phyloP scores from a whole-genome alignment of 1,284 basidiomycete genomes.

The Thelephora terrestris region DNA sequence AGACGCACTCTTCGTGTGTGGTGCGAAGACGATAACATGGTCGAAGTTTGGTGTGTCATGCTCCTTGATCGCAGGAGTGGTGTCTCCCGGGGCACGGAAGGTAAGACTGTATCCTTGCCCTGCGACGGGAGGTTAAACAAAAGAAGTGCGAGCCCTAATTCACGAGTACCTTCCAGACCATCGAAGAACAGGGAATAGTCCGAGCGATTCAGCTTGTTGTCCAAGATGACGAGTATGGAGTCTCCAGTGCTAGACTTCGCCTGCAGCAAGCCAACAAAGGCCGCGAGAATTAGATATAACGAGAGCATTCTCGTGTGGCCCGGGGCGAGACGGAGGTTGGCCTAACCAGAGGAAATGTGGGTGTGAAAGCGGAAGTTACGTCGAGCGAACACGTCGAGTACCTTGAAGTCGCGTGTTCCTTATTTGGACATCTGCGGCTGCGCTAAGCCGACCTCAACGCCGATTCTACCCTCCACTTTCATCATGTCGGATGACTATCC shows the following conservation, averaged over 20 bases:
- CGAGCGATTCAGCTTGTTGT: slow-evolving; percentile 50
- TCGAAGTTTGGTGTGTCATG: slow-evolving; percentile 69
- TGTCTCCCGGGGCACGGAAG: slow-evolving; percentile 71
- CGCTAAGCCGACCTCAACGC: not conserved
- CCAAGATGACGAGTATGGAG: slow-evolving; percentile 77
- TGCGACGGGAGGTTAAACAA: slow-evolving; percentile 19
- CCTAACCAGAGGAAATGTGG: too few species aligned
- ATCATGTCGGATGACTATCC: slow-evolving; percentile 70
- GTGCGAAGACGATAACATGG: slow-evolving; percentile 78
- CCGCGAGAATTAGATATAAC: not conserved
- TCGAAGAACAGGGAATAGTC: slow-evolving; percentile 78
- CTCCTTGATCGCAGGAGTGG: slow-evolving; percentile 52
- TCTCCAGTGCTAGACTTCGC: slow-evolving; percentile 79
- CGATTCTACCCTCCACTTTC: not conserved
- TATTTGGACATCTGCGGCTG: too few species aligned
- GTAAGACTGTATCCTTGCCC: slow-evolving; percentile 75
- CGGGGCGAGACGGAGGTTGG: too few species aligned
- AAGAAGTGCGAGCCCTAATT: slow-evolving; percentile 7
- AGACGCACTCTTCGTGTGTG: slow-evolving; percentile 68
- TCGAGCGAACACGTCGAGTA: not conserved
- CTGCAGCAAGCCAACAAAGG: not conserved
- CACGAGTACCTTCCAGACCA: slow-evolving; percentile 56
- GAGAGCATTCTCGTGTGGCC: not conserved
- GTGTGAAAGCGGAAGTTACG: too few species aligned
- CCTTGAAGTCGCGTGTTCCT: too few species aligned